phyloP scores from a whole-genome alignment of 805 yeast genomes.

The Zygoascus ofunaensis region DNA sequence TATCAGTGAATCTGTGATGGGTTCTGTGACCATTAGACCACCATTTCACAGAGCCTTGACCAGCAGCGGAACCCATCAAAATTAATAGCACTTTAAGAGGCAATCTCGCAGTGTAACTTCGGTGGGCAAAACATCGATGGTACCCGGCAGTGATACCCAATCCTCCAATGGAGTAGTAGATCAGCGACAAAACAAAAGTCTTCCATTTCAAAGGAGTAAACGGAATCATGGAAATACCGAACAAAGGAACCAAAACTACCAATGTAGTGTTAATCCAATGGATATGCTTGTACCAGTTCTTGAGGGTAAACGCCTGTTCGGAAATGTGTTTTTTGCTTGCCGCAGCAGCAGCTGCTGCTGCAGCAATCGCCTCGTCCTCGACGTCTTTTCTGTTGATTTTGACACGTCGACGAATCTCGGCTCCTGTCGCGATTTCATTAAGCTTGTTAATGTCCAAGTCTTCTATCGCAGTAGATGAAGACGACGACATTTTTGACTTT shows the following conservation, averaged over 20 bases:
- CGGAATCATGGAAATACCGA: slow-evolving; percentile 37
- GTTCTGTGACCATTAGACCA: slow-evolving; percentile 83
- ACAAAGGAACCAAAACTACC: slow-evolving; percentile 47
- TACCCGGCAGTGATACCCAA: slow-evolving; percentile 76
- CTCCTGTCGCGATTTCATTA: slow-evolving; percentile 29
- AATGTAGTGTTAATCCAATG: slow-evolving; percentile 64
- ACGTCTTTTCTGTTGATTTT: slow-evolving; percentile 23
- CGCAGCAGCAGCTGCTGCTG: slow-evolving; percentile 2
- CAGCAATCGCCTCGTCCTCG: background rate
- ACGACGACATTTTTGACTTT: no score
- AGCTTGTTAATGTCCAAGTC: slow-evolving; percentile 22
- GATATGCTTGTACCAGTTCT: slow-evolving; percentile 63
- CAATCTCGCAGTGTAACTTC: slow-evolving; percentile 41
- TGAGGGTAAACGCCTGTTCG: slow-evolving; percentile 66
- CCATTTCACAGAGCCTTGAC: slow-evolving; percentile 65
- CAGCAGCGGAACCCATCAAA: slow-evolving; percentile 61
- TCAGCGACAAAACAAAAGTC: slow-evolving; percentile 46
- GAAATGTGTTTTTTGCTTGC: slow-evolving; percentile 33
- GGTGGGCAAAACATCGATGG: slow-evolving; percentile 68
- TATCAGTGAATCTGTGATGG: slow-evolving; percentile 83
- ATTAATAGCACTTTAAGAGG: slow-evolving; percentile 43
- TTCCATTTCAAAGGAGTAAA: slow-evolving; percentile 37
- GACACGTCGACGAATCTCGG: slow-evolving; percentile 18
- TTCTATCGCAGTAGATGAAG: slow-evolving; percentile 5
- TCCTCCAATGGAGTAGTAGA: slow-evolving; percentile 52